Base-by-base conservation (phyloP, 2,329 filamentous ascomycete genomes). In the Orbilia blumenaviensis region DNA sequence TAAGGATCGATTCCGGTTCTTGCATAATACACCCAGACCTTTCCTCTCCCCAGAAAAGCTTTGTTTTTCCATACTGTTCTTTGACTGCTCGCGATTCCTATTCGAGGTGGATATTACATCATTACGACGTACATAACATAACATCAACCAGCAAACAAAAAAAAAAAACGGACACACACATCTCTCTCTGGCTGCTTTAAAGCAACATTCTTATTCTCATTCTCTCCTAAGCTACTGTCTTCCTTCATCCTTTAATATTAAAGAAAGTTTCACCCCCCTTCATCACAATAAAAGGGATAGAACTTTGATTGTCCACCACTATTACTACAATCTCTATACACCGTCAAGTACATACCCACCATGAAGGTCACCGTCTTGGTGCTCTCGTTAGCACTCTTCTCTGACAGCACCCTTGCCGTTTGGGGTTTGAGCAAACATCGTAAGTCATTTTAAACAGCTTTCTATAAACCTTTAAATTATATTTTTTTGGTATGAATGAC, bases 31-130 rank as follows among this genome's bases (percentile, higher is more conserved):
- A 23, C 42, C 32, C 61, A n/a, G 25, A 61, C n/a, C 23, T 42
- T 58, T 21, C 21, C 42, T 67, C 48, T 34, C 3, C 29, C 21
- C 36, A 44, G 32, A 14, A 44, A 14, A n/a, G n/a, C n/a, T n/a
- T n/a, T n/a, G n/a, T n/a, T 25, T 46, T 63, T 50, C 48, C 27
- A 34, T 34, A 10, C 27, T 21, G 48, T 54, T 54, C 66, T 71
- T 71, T 71, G 56, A 54, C 42, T 27, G 41, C 52, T 64, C 14
- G 38, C 64, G 72, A 69, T 76, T 76, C 72, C 71, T 69, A 76
- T 76, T 76, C 64, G 72, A 76, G 72, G 46, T 61, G 48, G 58
- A 76, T 69, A 76, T 76, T 76, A 76, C 72, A 76, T 76, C 72
- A 76, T 76, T 46, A 64, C 72, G 72, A 76, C 72, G 72, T 68